Percentiles rank a stretch among this genome's conserved stretches.
Conservation (phyloP, 306 rosid genomes). For the Pterocarpus macrocarpus region DNA sequence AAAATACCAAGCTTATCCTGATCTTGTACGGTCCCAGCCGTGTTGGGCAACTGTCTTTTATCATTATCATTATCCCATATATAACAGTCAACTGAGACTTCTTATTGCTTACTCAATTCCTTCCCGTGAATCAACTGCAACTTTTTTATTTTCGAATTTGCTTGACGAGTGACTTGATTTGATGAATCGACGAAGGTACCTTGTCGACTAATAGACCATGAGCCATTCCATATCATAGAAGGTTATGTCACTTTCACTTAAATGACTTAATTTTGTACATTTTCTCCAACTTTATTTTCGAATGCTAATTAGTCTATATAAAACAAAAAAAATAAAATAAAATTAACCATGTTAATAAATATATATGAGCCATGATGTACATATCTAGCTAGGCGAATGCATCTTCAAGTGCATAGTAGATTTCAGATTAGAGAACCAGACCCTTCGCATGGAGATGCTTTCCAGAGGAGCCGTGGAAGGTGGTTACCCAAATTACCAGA, state of each 20-base stretch:
- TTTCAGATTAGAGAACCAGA: background rate
- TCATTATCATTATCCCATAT: constrained; percentile 24
- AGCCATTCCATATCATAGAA: background rate
- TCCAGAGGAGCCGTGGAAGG: background rate
- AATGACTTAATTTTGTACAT: background rate
- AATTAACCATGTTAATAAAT: no score
- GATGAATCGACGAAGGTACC: background rate
- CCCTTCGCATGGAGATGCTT: background rate
- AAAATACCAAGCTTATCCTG: constrained; percentile 38
- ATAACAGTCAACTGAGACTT: background rate
- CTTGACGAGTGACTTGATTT: background rate
- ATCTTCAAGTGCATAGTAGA: background rate
- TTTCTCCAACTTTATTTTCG: background rate
- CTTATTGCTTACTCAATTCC: background rate
- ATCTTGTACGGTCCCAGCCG: constrained; percentile 29
- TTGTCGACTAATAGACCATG: background rate
- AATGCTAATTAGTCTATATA: no score
- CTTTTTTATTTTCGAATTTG: background rate
- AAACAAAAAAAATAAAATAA: no score
- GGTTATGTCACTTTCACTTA: background rate
- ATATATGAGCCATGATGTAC: no score
- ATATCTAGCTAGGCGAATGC: background rate
- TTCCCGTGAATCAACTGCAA: background rate
- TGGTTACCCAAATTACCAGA: background rate
- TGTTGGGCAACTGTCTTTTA: background rate